Evolutionary conservation across 202 grass and related monocot species (phyloP).

Genomic region (Bolboschoenoplectus hybrid): DNA sequence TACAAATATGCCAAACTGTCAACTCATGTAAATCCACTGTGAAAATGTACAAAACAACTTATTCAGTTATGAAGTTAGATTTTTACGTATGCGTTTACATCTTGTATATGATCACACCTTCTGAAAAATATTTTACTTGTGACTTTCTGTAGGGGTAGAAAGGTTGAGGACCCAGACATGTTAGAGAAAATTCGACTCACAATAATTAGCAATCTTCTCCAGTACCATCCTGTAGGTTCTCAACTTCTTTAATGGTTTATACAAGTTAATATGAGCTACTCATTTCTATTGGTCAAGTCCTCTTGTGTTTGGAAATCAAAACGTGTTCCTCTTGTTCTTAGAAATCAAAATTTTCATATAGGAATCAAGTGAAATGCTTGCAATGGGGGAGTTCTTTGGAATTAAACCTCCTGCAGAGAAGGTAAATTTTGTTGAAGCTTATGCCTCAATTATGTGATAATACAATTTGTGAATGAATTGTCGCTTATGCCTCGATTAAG

Average conservation of each 20-base stretch:
- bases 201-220: conserved; percentile 96
- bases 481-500: conserved; percentile 8
- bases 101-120: conserved; percentile 4
- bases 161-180: conserved; percentile 92
- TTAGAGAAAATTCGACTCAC: conserved; percentile 90
- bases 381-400: conserved; percentile 97
- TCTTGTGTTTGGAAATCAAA: conserved; percentile 4
- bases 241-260: conserved; percentile 13
- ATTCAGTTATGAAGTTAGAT: neutral
- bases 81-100: neutral
- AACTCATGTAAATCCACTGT: conserved; percentile 10
- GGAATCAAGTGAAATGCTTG: conserved; percentile 98
- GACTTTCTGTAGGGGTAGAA: conserved; percentile 68
- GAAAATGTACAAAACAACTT: conserved; percentile 15
- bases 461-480: neutral
- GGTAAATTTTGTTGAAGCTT: conserved; percentile 44
- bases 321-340: conserved; percentile 16
- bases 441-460: too few species aligned
- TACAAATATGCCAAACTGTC: conserved; percentile 2
- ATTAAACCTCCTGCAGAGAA: conserved; percentile 86
- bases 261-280: conserved; percentile 13
- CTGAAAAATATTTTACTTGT: conserved; percentile 33
- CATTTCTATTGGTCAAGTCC: conserved; percentile 21
- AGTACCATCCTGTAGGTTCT: conserved; percentile 92
- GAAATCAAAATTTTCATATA: conserved; percentile 41